Evolutionary conservation across 345 rosid genomes (phyloP), one percentile per base, ranked within the genome.

Genomic region (Stellera chamaejasme): DNA sequence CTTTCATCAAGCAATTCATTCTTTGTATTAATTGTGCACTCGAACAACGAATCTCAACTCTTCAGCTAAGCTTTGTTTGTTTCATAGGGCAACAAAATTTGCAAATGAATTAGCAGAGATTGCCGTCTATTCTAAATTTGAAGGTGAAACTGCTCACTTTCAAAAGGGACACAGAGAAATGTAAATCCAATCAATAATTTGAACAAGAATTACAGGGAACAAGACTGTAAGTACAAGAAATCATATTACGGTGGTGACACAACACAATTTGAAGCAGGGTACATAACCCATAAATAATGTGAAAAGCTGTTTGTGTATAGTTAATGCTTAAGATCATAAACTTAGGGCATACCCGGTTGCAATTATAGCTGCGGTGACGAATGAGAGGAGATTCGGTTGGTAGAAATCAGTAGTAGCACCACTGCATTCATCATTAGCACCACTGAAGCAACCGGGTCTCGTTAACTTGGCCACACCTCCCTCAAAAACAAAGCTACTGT

Each of bases 371-470:
- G 69, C 28, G 23, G 58, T 27, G 11, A 49, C 55, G 5, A 19
- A 77, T 11, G 56, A 47, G 79, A 76, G 78, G 0, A 57, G 42
- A 48, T 10, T 60, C 2, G 60, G 58, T 28, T 13, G 68, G 52
- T 70, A 52, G 45, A 60, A 69, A 64, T 45, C 48, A 56, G 50
- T 59, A 32, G 23, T 19, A 41, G 76, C 79, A 16, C 76, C 50
- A 6, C 65, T 85, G 77, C 94, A 85, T 32, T 48, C 74, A 25
- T 80, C 89, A 11, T 80, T 80, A 58, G 85, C 79, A 13, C 94
- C 94, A 43, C 94, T 85, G 39, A 80, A 85, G 80, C 94, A 85
- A 3, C 94, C 89, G 0, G 85, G 79, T 49, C 52, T 68, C 42
- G 80, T 39, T 52, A 74, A 56, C 77, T 80, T 85, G 19, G 87